phyloP scores from a whole-genome alignment of 257 asterid genomes.

The Echites panduratus region DNA sequence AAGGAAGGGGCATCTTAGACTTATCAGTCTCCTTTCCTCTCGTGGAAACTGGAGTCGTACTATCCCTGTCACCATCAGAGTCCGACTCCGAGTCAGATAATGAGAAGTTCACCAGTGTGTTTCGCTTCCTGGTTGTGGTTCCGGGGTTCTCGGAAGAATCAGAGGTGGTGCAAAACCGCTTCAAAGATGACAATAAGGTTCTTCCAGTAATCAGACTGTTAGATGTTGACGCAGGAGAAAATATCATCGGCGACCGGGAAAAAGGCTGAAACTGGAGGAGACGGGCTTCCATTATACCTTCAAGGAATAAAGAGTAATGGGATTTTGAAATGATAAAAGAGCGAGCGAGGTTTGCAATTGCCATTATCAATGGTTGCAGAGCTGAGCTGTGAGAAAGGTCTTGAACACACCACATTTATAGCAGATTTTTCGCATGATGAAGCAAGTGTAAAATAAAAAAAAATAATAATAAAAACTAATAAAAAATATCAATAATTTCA shows the following conservation, averaged over 20 bases:
- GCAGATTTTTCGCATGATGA: too few relatives aligned
- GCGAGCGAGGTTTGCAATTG: constrained; percentile 9
- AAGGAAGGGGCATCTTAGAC: constrained; percentile 63
- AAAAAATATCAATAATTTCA: too few relatives aligned
- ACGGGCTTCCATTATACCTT: neutral
- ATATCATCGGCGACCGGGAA: neutral
- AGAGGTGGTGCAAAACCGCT: constrained; percentile 29
- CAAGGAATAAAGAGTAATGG: constrained; percentile 2
- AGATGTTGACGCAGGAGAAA: neutral
- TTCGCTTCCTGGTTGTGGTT: constrained; percentile 35
- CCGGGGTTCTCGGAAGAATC: constrained; percentile 11
- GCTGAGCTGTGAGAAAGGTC: neutral
- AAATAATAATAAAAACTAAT: too few relatives aligned
- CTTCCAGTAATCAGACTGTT: constrained; percentile 17
- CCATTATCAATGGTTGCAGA: constrained; percentile 16
- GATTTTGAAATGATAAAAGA: constrained; percentile 9
- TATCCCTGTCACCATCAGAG: constrained; percentile 42
- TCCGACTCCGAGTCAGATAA: constrained; percentile 46
- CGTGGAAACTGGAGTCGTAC: constrained; percentile 19
- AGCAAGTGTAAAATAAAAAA: too few relatives aligned
- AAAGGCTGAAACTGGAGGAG: constrained; percentile 6
- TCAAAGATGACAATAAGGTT: constrained; percentile 2
- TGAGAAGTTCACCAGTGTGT: constrained; percentile 75
- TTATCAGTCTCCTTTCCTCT: constrained; percentile 26
- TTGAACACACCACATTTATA: too few relatives aligned